Conservation (phyloP, 345 rosid species). For the Gossypium rotundifolium region DNA sequence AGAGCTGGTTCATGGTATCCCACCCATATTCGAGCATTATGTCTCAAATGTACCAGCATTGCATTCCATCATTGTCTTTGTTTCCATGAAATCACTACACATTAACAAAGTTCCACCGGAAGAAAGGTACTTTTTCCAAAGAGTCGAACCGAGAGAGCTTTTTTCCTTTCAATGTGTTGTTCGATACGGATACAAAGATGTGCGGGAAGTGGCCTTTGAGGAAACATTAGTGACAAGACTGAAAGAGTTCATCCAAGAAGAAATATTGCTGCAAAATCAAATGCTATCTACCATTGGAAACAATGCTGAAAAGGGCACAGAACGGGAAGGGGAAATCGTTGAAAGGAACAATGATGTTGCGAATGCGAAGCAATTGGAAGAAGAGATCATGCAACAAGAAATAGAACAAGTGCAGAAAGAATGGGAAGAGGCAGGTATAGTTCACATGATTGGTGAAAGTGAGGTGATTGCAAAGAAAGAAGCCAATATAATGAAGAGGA, state of each 20-base stretch:
- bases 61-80: conserved; percentile 30
- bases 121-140: conserved; percentile 35
- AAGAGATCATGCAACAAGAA: conserved; percentile 15
- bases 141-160: conserved; percentile 30
- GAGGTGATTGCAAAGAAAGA: conserved; percentile 36
- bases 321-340: background rate
- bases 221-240: conserved; percentile 21
- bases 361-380: background rate
- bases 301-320: background rate
- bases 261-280: background rate
- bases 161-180: conserved; percentile 29
- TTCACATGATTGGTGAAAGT: conserved; percentile 46
- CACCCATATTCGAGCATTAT: conserved; percentile 41
- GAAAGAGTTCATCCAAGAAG: conserved; percentile 27
- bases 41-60: conserved; percentile 31
- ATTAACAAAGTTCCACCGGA: conserved; percentile 29
- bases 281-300: background rate
- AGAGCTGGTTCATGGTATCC: conserved; percentile 37
- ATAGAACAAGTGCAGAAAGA: conserved; percentile 34
- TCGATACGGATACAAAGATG: conserved; percentile 43
- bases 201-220: conserved; percentile 27
- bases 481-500: conserved; percentile 28
- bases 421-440: conserved; percentile 27
- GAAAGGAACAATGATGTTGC: background rate
- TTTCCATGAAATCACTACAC: conserved; percentile 36